Evolutionary conservation across 164 flowering plant genomes (phyloP), one percentile per base, ranked within the genome.

Genomic region (Chimonanthus salicifolius): DNA sequence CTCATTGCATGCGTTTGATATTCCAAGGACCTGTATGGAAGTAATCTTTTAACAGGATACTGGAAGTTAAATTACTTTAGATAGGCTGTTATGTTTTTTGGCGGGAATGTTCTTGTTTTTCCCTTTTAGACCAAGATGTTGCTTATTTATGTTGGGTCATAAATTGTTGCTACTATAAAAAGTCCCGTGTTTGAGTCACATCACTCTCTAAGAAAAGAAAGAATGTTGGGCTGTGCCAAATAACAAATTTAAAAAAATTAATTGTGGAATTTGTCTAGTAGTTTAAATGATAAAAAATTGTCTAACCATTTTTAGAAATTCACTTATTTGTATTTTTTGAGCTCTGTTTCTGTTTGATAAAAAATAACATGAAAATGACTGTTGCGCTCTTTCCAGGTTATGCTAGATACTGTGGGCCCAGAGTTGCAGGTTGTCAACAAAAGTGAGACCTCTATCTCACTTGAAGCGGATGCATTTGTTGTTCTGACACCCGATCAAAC

Each of bases 331-430:
- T 33, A 33, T 33, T 33, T 33, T 1, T 33, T 33, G 33, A 33
- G 13, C 16, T 54, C 16, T 54, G 16, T 54, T 54, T 54, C 16
- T n/a, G 16, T 54, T 13, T 54, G n/a, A 54, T 54, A 54, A 54
- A 54, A 54, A 51, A 10, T 6, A 49, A 20, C 48, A 9, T 2
- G 10, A 4, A 48, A 11, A 13, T 3, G 4, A n/a, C 70, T 76
- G 62, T 5, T 75, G 47, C 62, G 64, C 18, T 18, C 10, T 49
- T 66, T 68, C 73, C 83, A 93, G 98, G 97, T 93, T 72, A 93
- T 93, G 98, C 79, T 93, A 51, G 98, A 93, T 72, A 93, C 98
- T 1, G 91, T 89, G 71, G 95, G 98, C 20, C 82, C 98, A 33
- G 98, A 93, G 82, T 70, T 93, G 86, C 94, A 90, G 83, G 97